phyloP scores from a whole-genome alignment of 1,284 basidiomycete genomes.

The Cryptococcus sp. region DNA sequence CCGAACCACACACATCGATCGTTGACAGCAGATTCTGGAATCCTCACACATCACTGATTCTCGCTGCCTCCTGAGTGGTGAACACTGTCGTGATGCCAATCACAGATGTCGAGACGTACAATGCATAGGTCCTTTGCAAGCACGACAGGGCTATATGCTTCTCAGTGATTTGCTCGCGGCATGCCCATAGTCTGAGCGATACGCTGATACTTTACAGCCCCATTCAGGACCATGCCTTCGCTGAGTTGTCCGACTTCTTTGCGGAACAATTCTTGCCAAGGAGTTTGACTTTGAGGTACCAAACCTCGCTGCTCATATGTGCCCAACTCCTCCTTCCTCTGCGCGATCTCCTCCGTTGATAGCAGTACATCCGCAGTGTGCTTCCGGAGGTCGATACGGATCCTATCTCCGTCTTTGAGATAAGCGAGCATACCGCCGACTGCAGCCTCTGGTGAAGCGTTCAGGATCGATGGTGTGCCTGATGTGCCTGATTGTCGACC shows the following conservation, averaged over 20 bases:
- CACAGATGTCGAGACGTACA: no score
- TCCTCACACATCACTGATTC: no score
- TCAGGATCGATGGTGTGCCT: slow-evolving; percentile 51
- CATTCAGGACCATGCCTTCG: slow-evolving; percentile 51
- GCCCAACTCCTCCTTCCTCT: slow-evolving; percentile 42
- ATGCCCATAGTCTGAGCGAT: slow-evolving; percentile 48
- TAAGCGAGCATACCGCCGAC: slow-evolving; percentile 50
- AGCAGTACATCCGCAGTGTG: slow-evolving; percentile 44
- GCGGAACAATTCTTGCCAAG: slow-evolving; percentile 53
- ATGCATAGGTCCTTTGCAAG: no score
- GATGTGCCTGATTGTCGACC: slow-evolving; percentile 51
- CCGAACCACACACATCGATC: no score
- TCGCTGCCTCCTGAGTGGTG: no score
- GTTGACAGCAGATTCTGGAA: no score
- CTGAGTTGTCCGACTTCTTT: slow-evolving; percentile 43
- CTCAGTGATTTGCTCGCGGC: slow-evolving; percentile 47
- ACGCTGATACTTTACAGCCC: slow-evolving; percentile 48
- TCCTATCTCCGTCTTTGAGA: slow-evolving; percentile 49
- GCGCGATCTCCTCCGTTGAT: slow-evolving; percentile 36
- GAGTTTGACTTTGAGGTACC: slow-evolving; percentile 45
- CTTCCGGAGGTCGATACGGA: slow-evolving; percentile 48
- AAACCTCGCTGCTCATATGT: slow-evolving; percentile 21
- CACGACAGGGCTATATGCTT: no score
- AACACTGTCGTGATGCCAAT: no score
- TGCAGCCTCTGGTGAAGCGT: slow-evolving; percentile 51